phyloP scores from a whole-genome alignment of 2,329 filamentous ascomycete species.

The Colletotrichum gigasporum region DNA sequence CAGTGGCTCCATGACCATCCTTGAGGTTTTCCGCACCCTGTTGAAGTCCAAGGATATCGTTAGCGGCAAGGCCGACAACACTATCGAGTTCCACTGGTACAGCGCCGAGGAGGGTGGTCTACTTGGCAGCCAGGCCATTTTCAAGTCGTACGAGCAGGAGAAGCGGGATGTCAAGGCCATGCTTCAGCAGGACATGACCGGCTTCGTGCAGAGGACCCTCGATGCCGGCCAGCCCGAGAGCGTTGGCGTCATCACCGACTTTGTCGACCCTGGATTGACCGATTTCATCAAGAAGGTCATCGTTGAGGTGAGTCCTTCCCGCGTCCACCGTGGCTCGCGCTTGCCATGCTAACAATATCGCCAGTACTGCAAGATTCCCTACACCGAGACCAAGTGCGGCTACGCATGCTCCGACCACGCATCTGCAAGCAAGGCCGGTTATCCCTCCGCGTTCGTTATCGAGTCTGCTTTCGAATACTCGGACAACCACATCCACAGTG shows the following conservation, averaged over 20 bases:
- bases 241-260: constrained; percentile 94
- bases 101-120: constrained; percentile 89
- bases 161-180: constrained; percentile 88
- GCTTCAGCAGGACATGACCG: constrained; percentile 99
- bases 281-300: constrained; percentile 91
- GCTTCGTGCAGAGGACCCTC: constrained; percentile 83
- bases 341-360: constrained; percentile 21
- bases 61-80: constrained; percentile 80
- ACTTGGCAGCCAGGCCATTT: constrained; percentile 89
- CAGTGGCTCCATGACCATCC: constrained; percentile 90
- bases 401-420: constrained; percentile 85
- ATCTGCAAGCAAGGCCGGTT: constrained; percentile 77
- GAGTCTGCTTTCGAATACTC: constrained; percentile 75
- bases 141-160: constrained; percentile 79
- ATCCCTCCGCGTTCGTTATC: constrained; percentile 80
- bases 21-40: constrained; percentile 87
- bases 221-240: constrained; percentile 85
- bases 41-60: constrained; percentile 77
- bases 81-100: constrained; percentile 97
- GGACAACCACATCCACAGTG: constrained; percentile 75
- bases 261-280: constrained; percentile 83
- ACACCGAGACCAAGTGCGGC: constrained; percentile 86
- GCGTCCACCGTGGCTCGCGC: constrained; percentile 34
- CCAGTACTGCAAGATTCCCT: constrained; percentile 90
- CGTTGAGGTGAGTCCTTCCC: constrained; percentile 59